Percentiles rank a stretch among this genome's conserved stretches.
Conservation (phyloP, 257 asterid genomes). For the Jaltomata sinuosa region DNA sequence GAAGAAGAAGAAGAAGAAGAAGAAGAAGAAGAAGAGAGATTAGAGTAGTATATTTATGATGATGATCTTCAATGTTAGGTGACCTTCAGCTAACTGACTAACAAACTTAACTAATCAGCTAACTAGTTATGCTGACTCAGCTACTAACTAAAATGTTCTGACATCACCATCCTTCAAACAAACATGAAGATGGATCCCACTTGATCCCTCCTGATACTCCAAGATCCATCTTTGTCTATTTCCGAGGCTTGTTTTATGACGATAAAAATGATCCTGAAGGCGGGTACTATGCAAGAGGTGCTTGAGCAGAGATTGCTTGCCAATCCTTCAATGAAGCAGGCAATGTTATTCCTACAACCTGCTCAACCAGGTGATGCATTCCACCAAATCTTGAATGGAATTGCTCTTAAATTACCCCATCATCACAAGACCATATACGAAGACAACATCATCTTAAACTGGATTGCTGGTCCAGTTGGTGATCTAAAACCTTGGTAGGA, state of each 20-base stretch:
- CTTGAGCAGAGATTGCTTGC: constrained; percentile 41
- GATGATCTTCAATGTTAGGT: too few relatives aligned
- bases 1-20: too few relatives aligned
- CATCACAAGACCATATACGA: constrained; percentile 43
- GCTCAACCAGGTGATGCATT: constrained; percentile 69
- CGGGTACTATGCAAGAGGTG: constrained; percentile 64
- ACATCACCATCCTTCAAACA: not conserved
- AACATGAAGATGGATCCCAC: constrained; percentile 20
- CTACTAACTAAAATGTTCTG: not conserved
- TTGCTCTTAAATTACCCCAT: constrained; percentile 41
- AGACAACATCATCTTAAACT: constrained; percentile 43
- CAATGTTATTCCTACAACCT: constrained; percentile 81
- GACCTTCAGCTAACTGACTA: not conserved
- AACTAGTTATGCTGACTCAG: not conserved
- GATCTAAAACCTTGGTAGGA: constrained; percentile 6
- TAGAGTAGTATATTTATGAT: too few relatives aligned
- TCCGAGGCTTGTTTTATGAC: constrained; percentile 73
- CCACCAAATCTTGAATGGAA: constrained; percentile 43
- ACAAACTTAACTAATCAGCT: not conserved
- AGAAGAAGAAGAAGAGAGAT: too few relatives aligned
- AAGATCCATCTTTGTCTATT: constrained; percentile 79
- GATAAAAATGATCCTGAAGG: constrained; percentile 79
- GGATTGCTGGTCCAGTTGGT: constrained; percentile 73
- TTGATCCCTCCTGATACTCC: constrained; percentile 70
- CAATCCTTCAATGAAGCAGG: constrained; percentile 80